Conservation (phyloP, 2,329 filamentous ascomycete species). For the Colletotrichum paranaense region DNA sequence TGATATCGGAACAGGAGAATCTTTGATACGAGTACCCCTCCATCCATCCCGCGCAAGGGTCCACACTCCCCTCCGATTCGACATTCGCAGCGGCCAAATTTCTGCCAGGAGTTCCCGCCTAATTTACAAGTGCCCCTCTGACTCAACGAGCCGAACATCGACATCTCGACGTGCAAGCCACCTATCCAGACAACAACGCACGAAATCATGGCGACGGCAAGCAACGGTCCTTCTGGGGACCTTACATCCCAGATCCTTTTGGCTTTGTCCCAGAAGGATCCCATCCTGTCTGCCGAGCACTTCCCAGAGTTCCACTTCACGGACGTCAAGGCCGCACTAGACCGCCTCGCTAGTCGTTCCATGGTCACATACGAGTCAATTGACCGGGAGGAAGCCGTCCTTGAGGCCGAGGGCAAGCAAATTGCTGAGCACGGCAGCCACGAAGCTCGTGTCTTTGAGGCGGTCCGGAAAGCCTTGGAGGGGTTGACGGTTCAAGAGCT, state of each 20-base stretch:
- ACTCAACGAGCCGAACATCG: slow-evolving; percentile 30
- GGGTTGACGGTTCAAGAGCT: slow-evolving; percentile 85
- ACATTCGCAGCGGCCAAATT: slow-evolving; percentile 24
- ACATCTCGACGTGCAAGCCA: slow-evolving; percentile 20
- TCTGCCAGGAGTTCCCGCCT: slow-evolving; percentile 33
- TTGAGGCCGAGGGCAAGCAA: slow-evolving; percentile 80
- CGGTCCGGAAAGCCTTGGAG: slow-evolving; percentile 76
- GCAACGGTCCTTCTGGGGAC: slow-evolving; percentile 58
- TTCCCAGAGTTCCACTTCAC: slow-evolving; percentile 76
- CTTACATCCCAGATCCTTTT: slow-evolving; percentile 74
- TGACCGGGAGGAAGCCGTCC: slow-evolving; percentile 79
- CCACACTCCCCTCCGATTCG: slow-evolving; percentile 34
- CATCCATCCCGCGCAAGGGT: slow-evolving; percentile 24
- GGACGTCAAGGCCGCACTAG: slow-evolving; percentile 86
- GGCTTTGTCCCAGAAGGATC: slow-evolving; percentile 70
- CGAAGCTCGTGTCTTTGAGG: slow-evolving; percentile 85
- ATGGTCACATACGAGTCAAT: slow-evolving; percentile 90
- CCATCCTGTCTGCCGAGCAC: slow-evolving; percentile 74
- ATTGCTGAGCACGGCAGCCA: slow-evolving; percentile 83
- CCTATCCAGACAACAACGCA: slow-evolving; percentile 8
- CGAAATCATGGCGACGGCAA: slow-evolving; percentile 56
- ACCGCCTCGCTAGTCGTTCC: slow-evolving; percentile 83
- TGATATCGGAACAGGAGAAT: slow-evolving; percentile 16
- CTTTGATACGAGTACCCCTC: slow-evolving; percentile 34
- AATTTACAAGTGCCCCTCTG: slow-evolving; percentile 28